Base-by-base conservation (phyloP, 495 filamentous ascomycete genomes). In the Trichoderma reesei region DNA sequence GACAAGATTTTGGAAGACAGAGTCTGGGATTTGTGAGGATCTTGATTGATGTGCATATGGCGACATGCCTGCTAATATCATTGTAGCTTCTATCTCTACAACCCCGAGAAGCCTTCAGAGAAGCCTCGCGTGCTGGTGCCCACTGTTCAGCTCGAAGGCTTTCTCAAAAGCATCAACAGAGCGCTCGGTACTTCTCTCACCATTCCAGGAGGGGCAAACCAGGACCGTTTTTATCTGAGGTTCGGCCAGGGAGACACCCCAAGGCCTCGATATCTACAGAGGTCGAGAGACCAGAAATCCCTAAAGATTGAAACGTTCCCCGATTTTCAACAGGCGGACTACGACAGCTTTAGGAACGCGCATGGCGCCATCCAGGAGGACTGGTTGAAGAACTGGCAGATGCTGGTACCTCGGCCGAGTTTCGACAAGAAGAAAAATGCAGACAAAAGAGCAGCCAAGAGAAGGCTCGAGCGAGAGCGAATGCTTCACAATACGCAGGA, bases 21-120 rank as follows among this genome's bases (percentile, higher is more conserved):
- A 3, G 65, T 73, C 42, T 96, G 90, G 91, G 86, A 91, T 65
- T 66, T 94, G 90, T 95, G 77, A 83, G 87, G 26, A 26, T 26
- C 26, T 26, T 26, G 26, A 54, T 54, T 31, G 38, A 2, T 42
- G 20, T 7, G 44, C 46, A 36, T 44, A 11, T 44, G 26, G 8
- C 18, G 18, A 20, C 31, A 34, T 2, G 42, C 26, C 8, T 37
- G 36, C 18, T n/a, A 16, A 61, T 48, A 61, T 64, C 54, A 3
- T 18, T 20, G 11, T 59, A 92, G 90, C 46, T 91, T 88, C 74
- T 91, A 88, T 68, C 72, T 91, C 54, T 76, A 83, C 65, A 76
- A 84, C 31, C 83, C 85, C 0, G 59, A 66, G 14, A 68, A 73
- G 6, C 62, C 72, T 10, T 69, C 72, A 8, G 65, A 72, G 39